These are phyloP conservation scores for Ceratopteris richardii DNA, from an alignment of 75 land plant species.

Conservation along the genomic window DNA sequence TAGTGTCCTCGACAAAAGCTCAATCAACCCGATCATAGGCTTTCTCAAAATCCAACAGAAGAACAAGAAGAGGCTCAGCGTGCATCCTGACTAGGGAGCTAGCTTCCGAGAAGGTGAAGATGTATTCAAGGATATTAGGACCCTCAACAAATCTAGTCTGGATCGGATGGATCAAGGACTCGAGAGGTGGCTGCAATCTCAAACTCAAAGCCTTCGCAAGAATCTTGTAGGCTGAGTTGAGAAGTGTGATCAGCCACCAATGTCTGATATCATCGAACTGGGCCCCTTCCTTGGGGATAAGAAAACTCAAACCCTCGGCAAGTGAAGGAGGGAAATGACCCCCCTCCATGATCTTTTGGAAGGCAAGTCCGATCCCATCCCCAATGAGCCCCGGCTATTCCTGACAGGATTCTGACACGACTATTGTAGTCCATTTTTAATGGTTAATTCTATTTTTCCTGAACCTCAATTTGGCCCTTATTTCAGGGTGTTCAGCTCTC, in stretches of 20 bases:
- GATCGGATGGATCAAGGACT: not conserved
- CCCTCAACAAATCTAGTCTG: slow-evolving; percentile 10
- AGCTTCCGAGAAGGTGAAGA: slow-evolving; percentile 1
- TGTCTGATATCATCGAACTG: not conserved
- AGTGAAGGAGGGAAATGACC: too few relatives aligned
- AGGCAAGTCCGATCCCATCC: too few relatives aligned
- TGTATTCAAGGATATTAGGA: slow-evolving; percentile 3
- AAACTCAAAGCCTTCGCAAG: slow-evolving; percentile 3
- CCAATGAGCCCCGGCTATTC: too few relatives aligned
- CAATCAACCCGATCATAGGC: not conserved
- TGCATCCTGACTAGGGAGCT: not conserved
- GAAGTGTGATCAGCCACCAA: slow-evolving; percentile 5
- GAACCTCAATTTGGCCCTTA: too few relatives aligned
- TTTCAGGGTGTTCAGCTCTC: too few relatives aligned
- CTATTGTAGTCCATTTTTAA: too few relatives aligned
- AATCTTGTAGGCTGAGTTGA: slow-evolving; percentile 9
- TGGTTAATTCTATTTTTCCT: too few relatives aligned
- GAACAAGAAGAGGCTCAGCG: too few relatives aligned
- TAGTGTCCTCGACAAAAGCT: not conserved
- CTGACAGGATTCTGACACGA: too few relatives aligned
- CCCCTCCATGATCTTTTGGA: too few relatives aligned
- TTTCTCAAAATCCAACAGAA: not conserved
- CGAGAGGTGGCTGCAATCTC: slow-evolving; percentile 1
- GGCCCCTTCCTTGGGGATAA: not conserved
- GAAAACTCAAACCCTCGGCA: not conserved